These are phyloP conservation scores for Leccinum variicolor DNA, from an alignment of 768 basidiomycete species.

Conservation along the genomic window DNA sequence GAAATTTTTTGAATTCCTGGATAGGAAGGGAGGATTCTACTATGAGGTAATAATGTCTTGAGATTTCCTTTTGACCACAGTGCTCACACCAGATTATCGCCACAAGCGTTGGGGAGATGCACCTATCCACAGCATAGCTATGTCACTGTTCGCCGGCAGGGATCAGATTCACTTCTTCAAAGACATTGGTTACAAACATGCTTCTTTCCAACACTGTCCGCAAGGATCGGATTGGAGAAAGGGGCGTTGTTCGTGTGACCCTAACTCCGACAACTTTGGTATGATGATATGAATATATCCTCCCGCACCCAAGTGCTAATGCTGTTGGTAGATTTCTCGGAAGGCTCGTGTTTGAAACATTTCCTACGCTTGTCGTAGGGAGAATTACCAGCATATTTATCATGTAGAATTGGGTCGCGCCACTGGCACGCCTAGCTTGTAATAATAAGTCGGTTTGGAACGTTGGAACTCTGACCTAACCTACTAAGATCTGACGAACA, in stretches of 20 bases:
- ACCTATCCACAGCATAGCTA: conserved; percentile 87
- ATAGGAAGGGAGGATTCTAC: conserved; percentile 81
- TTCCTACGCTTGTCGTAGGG: conserved; percentile 28
- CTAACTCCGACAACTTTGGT: conserved; percentile 66
- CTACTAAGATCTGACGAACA: neutral
- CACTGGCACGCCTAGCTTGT: neutral
- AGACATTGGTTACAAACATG: conserved; percentile 90
- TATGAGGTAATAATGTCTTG: conserved; percentile 59
- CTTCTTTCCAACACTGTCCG: conserved; percentile 93
- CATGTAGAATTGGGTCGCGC: neutral
- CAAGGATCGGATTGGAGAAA: conserved; percentile 67
- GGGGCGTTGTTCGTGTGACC: conserved; percentile 87
- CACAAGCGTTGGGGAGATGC: conserved; percentile 90
- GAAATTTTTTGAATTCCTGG: conserved; percentile 81
- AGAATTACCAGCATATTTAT: neutral
- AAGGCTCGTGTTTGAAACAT: conserved; percentile 28
- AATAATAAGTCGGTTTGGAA: neutral
- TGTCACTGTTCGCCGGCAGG: conserved; percentile 82
- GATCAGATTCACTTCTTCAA: conserved; percentile 94
- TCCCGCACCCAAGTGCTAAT: conserved; percentile 4
- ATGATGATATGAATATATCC: conserved; percentile 18
- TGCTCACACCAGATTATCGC: conserved; percentile 4
- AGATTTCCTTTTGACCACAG: neutral
- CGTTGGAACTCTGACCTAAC: neutral
- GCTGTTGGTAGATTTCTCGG: conserved; percentile 19